Evolutionary conservation across 1,284 basidiomycete species (phyloP).

Genomic region (Irpex sp.): DNA sequence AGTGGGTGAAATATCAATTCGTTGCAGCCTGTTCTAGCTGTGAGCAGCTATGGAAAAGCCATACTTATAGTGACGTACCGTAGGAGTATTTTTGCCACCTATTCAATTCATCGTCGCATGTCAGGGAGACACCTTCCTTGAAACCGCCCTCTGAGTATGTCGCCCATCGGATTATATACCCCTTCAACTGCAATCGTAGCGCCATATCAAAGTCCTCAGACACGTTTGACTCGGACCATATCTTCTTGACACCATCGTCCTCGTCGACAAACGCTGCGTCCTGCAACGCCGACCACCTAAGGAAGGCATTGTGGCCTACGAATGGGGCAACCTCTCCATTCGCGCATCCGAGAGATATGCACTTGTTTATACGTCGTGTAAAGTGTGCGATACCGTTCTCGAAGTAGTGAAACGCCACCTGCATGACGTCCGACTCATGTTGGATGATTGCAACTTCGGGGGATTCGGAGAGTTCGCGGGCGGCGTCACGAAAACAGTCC

Average conservation of each 20-base stretch:
- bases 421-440: conserved; percentile 84
- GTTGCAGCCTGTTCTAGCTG: conserved; percentile 43
- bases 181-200: conserved; percentile 56
- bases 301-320: conserved; percentile 86
- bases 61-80: conserved; percentile 37
- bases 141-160: conserved; percentile 80
- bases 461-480: conserved; percentile 71
- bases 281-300: conserved; percentile 82
- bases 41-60: neutral
- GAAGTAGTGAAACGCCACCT: conserved; percentile 83
- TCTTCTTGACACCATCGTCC: conserved; percentile 63
- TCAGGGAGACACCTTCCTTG: conserved; percentile 86
- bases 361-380: conserved; percentile 74
- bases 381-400: conserved; percentile 86
- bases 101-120: conserved; percentile 77
- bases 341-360: conserved; percentile 71
- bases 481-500: conserved; percentile 85
- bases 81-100: conserved; percentile 88
- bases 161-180: conserved; percentile 81
- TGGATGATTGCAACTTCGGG: conserved; percentile 84
- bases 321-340: conserved; percentile 85
- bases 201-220: conserved; percentile 84
- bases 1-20: conserved; percentile 80
- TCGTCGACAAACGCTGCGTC: conserved; percentile 72
- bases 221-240: conserved; percentile 84